These are phyloP conservation scores for Suillus luteus DNA, from an alignment of 768 basidiomycete genomes.

Conservation along the genomic window DNA sequence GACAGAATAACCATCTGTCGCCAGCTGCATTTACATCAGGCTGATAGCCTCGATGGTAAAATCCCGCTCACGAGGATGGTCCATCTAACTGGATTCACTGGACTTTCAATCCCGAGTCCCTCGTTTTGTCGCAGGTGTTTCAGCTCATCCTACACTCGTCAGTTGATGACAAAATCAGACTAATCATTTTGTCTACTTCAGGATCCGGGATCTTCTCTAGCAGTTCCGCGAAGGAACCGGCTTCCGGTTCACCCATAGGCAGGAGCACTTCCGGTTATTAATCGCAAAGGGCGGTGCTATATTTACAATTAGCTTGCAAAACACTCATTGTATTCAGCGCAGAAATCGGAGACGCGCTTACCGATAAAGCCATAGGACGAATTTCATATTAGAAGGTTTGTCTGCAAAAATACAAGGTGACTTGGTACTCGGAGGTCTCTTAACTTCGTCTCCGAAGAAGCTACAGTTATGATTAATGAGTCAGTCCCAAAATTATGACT, in stretches of 20 bases:
- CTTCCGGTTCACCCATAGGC: background rate
- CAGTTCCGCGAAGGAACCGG: background rate
- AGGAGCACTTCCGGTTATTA: background rate
- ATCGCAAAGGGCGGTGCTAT: background rate
- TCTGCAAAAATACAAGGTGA: background rate
- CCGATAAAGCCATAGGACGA: background rate
- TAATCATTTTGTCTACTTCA: background rate
- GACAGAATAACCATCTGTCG: background rate
- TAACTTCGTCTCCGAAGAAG: background rate
- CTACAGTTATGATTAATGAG: background rate
- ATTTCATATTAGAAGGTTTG: background rate
- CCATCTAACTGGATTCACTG: constrained; percentile 20
- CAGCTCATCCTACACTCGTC: constrained; percentile 15
- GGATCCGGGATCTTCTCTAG: background rate
- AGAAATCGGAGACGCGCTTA: background rate
- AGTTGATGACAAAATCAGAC: background rate
- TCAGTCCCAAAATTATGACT: background rate
- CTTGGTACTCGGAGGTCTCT: background rate
- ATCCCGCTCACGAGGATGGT: background rate
- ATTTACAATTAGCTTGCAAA: background rate
- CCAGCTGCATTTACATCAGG: background rate
- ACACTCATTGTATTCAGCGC: too few species aligned
- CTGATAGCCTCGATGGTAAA: background rate
- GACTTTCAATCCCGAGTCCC: constrained; percentile 14
- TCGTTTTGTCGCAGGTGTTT: constrained; percentile 19